Conservation (phyloP, 169 alveolate species). For the Eimeria necatrix region DNA sequence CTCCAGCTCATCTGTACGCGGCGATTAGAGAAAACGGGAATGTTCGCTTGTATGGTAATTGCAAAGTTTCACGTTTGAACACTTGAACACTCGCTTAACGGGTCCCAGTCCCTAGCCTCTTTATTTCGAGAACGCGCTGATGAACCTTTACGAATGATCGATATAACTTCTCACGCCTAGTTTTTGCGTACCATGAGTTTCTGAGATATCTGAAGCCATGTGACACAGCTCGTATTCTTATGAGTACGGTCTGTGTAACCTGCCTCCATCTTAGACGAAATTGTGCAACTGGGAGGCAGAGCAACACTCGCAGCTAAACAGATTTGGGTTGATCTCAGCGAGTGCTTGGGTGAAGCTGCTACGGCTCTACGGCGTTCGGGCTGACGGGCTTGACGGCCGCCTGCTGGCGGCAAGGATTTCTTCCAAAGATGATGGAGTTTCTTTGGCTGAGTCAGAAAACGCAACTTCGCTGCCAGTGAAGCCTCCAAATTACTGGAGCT, state of each 20-base stretch:
- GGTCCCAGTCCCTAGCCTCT: neutral
- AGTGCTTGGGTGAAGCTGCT: slow-evolving; percentile 57
- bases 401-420: slow-evolving; percentile 55
- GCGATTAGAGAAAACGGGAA: slow-evolving; percentile 64
- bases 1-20: slow-evolving; percentile 76
- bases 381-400: slow-evolving; percentile 75
- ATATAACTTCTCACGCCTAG: too few relatives aligned
- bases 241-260: too few relatives aligned
- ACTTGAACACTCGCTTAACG: neutral
- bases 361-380: slow-evolving; percentile 59
- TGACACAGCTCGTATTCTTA: too few relatives aligned
- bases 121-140: too few relatives aligned
- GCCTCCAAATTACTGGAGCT: too few relatives aligned
- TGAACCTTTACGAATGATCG: too few relatives aligned
- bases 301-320: too few relatives aligned
- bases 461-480: too few relatives aligned
- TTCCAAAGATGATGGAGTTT: slow-evolving; percentile 53
- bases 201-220: too few relatives aligned
- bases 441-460: slow-evolving; percentile 59
- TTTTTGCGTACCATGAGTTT: too few relatives aligned
- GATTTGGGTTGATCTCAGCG: slow-evolving; percentile 18
- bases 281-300: too few relatives aligned
- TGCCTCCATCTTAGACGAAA: too few relatives aligned
- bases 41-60: slow-evolving; percentile 72
- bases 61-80: slow-evolving; percentile 24